Evolutionary conservation across 2,329 filamentous ascomycete species (phyloP), one percentile per base, ranked within the genome.

Genomic region (Lasiodiplodia sp.): DNA sequence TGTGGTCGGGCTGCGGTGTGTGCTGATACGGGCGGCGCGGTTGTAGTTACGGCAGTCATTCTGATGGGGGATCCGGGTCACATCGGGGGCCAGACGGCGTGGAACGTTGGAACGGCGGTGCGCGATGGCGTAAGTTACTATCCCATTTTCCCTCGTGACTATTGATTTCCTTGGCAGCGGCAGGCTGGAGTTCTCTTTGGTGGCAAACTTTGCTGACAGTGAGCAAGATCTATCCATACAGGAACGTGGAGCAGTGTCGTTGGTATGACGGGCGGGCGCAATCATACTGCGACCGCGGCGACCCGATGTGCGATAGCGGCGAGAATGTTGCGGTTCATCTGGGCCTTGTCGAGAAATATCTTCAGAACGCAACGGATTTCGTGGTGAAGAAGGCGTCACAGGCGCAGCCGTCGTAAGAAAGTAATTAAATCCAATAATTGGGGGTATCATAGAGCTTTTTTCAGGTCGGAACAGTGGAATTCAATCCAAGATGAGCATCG

Each of bases 61-160:
- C 11, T 53, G 44, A 65, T 65, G 47, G 62, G 21, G 14, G 62
- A 65, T 40, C 62, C 62, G 25, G 23, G 31, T 4, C 49, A 31
- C 23, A 18, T 64, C 3, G 49, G 18, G 16, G 23, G 21, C 21
- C 44, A 64, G 44, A 21, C n/a, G 44, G 12, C 47, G 28, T 52
- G 47, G 51, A 53, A 38, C n/a, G 25, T 65, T 8, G 62, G 62
- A 5, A 53, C n/a, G 18, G 44, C 40, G 21, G 21, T 23, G n/a
- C 57, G 34, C 3, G 16, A 31, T 44, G 38, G 57, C 18, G 57
- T 47, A 7, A 38, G 55, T 31, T 31, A 10, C 18, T 56, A 7
- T 56, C 16, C 25, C 3, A 52, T 34, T 34, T 10, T 6, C 8
- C 31, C 6, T 34, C 31, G 8, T 1, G 31, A 34, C 31, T 34